Evolutionary conservation across 305 asterid genomes (phyloP).

Genomic region (Andrographis paniculata): DNA sequence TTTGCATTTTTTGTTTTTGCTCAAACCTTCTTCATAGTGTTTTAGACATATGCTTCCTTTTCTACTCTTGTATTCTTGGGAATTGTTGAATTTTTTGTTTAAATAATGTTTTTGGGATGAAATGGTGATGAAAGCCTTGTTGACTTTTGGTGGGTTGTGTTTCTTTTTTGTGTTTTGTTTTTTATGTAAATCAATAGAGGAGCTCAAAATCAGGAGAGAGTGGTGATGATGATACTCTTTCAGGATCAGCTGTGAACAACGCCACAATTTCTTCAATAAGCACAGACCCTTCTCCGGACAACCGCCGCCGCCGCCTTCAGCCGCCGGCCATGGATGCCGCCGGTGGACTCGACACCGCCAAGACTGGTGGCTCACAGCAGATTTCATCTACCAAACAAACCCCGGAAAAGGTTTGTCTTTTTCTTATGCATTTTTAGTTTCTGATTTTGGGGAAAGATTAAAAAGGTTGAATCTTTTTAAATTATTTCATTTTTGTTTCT

Average conservation of each 20-base stretch:
- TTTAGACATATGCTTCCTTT: neutral
- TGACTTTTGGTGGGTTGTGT: conserved; percentile 20
- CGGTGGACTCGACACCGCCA: neutral
- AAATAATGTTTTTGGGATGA: neutral
- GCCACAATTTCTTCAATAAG: conserved; percentile 51
- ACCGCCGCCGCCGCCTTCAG: conserved; percentile 21
- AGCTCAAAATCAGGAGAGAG: conserved; percentile 78
- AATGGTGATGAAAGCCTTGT: conserved; percentile 31
- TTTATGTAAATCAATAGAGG: conserved; percentile 43
- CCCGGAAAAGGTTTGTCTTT: conserved; percentile 49
- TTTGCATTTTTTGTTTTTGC: neutral
- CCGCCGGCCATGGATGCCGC: conserved; percentile 26
- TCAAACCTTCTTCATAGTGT: neutral
- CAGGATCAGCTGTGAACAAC: conserved; percentile 52
- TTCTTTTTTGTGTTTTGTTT: conserved; percentile 2
- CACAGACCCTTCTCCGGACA: conserved; percentile 28
- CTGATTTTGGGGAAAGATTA: neutral
- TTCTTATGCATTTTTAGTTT: neutral
- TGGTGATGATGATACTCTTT: conserved; percentile 67
- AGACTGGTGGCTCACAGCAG: neutral
- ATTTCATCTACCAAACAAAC: conserved; percentile 26
- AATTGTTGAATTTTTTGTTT: neutral
- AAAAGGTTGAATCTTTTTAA: conserved; percentile 1
- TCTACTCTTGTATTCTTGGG: neutral
- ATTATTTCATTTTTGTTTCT: neutral